Conservation (phyloP, 495 filamentous ascomycete species). For the Schizothecium vesticola region DNA sequence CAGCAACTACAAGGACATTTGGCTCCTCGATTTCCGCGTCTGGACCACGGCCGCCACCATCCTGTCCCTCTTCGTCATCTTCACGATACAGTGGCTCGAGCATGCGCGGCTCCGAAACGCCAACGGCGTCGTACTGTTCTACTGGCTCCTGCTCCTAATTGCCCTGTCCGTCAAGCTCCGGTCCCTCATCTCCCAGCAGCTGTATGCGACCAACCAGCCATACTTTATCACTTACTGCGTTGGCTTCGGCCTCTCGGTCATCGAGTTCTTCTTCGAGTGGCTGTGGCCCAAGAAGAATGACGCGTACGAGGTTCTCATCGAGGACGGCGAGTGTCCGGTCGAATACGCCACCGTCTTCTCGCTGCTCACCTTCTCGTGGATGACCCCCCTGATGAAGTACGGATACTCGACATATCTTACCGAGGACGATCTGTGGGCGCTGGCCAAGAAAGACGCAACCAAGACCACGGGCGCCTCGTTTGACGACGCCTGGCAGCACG, state of each 20-base stretch:
- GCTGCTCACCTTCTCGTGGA: constrained; percentile 92
- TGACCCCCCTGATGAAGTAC: constrained; percentile 96
- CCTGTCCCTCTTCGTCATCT: constrained; percentile 73
- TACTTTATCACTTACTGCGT: constrained; percentile 79
- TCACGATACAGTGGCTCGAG: constrained; percentile 86
- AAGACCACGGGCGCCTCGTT: constrained; percentile 60
- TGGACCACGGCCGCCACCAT: constrained; percentile 78
- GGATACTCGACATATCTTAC: constrained; percentile 90
- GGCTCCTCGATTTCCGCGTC: constrained; percentile 81
- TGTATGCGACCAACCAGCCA: constrained; percentile 56
- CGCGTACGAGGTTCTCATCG: constrained; percentile 76
- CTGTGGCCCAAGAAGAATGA: constrained; percentile 82
- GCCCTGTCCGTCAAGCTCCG: constrained; percentile 79
- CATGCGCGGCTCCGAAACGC: constrained; percentile 83
- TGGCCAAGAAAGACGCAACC: constrained; percentile 76
- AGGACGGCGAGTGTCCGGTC: constrained; percentile 82
- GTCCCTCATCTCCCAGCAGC: constrained; percentile 72
- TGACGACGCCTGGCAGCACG: constrained; percentile 67
- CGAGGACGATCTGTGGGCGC: constrained; percentile 94
- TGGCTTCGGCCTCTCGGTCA: constrained; percentile 61
- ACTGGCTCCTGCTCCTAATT: constrained; percentile 89
- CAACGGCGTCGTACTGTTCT: constrained; percentile 91
- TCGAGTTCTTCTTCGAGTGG: constrained; percentile 84
- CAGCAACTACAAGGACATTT: constrained; percentile 59
- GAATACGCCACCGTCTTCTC: constrained; percentile 96